These are phyloP conservation scores for Nitzschia sp. DNA, from an alignment of 108 stramenopile genomes.

Conservation along the genomic window DNA sequence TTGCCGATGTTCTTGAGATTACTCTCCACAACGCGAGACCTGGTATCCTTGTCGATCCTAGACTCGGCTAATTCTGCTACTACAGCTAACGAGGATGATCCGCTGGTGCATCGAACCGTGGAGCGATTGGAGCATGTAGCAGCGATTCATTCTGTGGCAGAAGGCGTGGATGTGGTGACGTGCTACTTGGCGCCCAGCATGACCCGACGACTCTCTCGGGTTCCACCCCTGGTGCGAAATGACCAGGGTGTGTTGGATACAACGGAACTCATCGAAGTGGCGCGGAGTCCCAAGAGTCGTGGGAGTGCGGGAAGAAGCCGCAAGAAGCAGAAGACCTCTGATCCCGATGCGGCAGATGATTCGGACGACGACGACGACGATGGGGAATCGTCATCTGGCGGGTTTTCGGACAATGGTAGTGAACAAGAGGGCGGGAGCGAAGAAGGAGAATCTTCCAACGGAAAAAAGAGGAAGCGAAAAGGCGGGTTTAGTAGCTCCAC, in stretches of 20 bases:
- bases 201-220: conserved; percentile 46
- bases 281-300: conserved; percentile 15
- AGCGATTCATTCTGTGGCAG: conserved; percentile 64
- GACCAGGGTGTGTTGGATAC: conserved; percentile 23
- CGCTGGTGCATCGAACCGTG: conserved; percentile 43
- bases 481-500: not conserved
- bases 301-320: not conserved
- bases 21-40: conserved; percentile 49
- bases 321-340: not conserved
- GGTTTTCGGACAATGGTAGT: conserved; percentile 8
- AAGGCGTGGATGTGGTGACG: conserved; percentile 64
- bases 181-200: conserved; percentile 56
- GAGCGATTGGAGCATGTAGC: conserved; percentile 72
- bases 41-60: conserved; percentile 30
- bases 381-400: not conserved
- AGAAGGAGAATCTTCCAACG: not conserved
- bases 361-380: not conserved
- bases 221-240: conserved; percentile 34
- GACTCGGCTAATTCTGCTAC: conserved; percentile 1
- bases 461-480: conserved; percentile 1
- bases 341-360: not conserved
- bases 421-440: conserved; percentile 10
- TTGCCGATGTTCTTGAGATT: conserved; percentile 69
- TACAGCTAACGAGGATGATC: conserved; percentile 9
- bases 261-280: conserved; percentile 10